Conservation (phyloP, 306 rosid genomes). For the Clitoria ternatea region DNA sequence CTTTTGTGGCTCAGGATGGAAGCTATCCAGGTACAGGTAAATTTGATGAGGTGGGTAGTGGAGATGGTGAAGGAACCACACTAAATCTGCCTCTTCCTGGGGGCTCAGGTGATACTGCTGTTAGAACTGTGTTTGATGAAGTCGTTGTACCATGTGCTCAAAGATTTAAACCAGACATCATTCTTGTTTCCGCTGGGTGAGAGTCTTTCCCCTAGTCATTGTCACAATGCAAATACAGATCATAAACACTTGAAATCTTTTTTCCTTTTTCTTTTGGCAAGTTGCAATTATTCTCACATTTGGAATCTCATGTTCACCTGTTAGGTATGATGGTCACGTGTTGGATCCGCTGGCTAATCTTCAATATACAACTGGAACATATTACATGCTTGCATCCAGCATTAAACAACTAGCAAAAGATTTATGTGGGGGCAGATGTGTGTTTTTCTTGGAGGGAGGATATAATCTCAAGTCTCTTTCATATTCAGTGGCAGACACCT, state of each 20-base stretch:
- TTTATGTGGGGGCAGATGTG: constrained; percentile 64
- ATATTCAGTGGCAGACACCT: constrained; percentile 69
- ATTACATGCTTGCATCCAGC: constrained; percentile 75
- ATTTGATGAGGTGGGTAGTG: constrained; percentile 67
- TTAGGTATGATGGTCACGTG: constrained; percentile 85
- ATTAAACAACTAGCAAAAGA: constrained; percentile 76
- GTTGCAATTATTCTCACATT: not conserved
- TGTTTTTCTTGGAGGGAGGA: constrained; percentile 93
- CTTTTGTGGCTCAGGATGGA: constrained; percentile 57
- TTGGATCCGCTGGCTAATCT: constrained; percentile 80
- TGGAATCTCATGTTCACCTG: constrained; percentile 16
- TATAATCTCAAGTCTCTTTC: constrained; percentile 84
- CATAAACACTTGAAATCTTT: not conserved
- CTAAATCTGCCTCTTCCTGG: constrained; percentile 91
- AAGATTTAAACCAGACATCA: constrained; percentile 84
- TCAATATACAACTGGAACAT: constrained; percentile 86
- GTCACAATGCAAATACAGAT: constrained; percentile 15
- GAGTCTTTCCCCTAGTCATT: constrained; percentile 34
- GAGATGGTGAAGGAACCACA: constrained; percentile 91
- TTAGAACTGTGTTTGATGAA: constrained; percentile 80
- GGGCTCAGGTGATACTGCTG: constrained; percentile 82
- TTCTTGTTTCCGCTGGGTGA: constrained; percentile 98
- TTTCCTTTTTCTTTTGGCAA: not conserved
- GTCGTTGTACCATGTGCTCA: constrained; percentile 86
- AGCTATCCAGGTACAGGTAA: constrained; percentile 98